These are phyloP conservation scores for Curvularia lunata DNA, from an alignment of 2,329 filamentous ascomycete species.

Conservation along the genomic window DNA sequence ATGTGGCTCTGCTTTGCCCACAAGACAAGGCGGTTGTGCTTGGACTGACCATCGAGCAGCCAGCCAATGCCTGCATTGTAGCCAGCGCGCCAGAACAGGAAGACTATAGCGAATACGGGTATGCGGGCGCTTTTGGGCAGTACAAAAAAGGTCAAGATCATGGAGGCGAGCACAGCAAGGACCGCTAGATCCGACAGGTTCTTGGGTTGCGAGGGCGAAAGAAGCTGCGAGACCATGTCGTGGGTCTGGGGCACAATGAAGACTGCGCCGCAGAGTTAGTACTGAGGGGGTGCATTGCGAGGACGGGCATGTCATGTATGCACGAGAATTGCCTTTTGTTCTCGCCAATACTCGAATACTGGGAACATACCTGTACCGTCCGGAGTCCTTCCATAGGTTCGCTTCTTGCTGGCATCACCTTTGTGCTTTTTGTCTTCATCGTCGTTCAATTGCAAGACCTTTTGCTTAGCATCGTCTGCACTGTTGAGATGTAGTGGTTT, in stretches of 20 bases:
- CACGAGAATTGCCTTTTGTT: not conserved
- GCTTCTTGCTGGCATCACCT: constrained; percentile 64
- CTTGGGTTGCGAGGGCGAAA: constrained; percentile 94
- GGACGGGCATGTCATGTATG: not conserved
- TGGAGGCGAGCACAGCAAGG: constrained; percentile 75
- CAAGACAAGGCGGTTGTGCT: constrained; percentile 81
- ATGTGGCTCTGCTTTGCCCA: constrained; percentile 88
- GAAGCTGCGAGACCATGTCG: constrained; percentile 97
- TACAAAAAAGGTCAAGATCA: constrained; percentile 75
- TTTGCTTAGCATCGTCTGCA: constrained; percentile 52
- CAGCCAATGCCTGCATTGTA: constrained; percentile 96
- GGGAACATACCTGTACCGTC: constrained; percentile 79
- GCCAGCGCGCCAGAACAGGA: constrained; percentile 87
- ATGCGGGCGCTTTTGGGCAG: constrained; percentile 74
- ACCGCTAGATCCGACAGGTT: constrained; percentile 87
- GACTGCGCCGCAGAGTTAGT: constrained; percentile 61
- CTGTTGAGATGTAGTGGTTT: constrained; percentile 40
- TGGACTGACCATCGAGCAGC: constrained; percentile 86
- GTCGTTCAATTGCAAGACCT: constrained; percentile 59
- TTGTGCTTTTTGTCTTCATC: constrained; percentile 56
- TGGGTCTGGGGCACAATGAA: constrained; percentile 95
- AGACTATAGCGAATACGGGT: constrained; percentile 80
- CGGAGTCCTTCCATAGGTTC: constrained; percentile 89
- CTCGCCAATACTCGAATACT: not conserved
- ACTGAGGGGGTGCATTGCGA: constrained; percentile 2